phyloP scores from a whole-genome alignment of 176 grass and related monocot genomes.

The Ensete ventricosum region DNA sequence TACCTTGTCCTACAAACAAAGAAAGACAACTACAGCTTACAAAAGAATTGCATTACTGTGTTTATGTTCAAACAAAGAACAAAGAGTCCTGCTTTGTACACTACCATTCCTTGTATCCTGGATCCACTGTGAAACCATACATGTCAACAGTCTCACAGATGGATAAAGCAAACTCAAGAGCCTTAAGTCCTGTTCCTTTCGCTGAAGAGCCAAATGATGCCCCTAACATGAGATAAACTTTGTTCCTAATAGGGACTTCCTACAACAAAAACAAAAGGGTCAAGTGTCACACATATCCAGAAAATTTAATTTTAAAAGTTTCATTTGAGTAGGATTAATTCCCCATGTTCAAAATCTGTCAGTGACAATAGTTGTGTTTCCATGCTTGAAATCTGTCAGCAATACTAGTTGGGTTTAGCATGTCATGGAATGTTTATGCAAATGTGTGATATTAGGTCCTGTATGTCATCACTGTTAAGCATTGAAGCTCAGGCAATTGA shows the following conservation, averaged over 20 bases:
- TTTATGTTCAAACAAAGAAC: neutral
- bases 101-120: constrained; percentile 98
- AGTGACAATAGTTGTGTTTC: too few relatives aligned
- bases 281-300: neutral
- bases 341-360: too few relatives aligned
- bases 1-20: constrained; percentile 80
- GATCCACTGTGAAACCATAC: constrained; percentile 98
- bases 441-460: too few relatives aligned
- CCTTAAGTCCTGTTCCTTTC: constrained; percentile 96
- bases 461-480: too few relatives aligned
- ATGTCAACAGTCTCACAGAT: constrained; percentile 87
- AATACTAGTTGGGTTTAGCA: too few relatives aligned
- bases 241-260: constrained; percentile 84
- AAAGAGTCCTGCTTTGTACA: neutral
- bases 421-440: too few relatives aligned
- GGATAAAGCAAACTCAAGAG: constrained; percentile 92
- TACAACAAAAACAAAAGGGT: constrained; percentile 26
- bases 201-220: constrained; percentile 95
- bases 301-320: neutral
- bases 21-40: constrained; percentile 12
- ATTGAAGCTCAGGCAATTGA: too few relatives aligned
- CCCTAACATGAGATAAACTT: constrained; percentile 83
- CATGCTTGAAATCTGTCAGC: too few relatives aligned
- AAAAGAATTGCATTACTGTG: neutral
- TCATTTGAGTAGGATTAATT: too few relatives aligned